Evolutionary conservation across 257 asterid species (phyloP).

Genomic region (Ilex aquifolium): DNA sequence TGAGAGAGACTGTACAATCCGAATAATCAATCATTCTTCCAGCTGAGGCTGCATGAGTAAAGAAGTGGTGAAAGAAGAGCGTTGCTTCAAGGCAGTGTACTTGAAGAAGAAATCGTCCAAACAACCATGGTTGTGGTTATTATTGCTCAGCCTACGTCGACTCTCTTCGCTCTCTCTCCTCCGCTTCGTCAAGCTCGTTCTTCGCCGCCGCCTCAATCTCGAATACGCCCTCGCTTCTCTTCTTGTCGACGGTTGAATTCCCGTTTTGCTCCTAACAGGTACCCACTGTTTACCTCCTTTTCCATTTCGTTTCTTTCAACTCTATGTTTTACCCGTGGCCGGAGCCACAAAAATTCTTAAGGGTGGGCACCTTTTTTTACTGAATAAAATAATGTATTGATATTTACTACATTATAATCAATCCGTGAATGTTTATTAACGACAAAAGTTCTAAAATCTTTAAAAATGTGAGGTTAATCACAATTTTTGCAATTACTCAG

Average conservation of each 20-base stretch:
- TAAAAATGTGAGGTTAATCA: too few species aligned
- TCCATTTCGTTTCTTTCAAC: neutral
- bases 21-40: neutral
- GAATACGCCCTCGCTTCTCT: conserved; percentile 33
- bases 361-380: too few species aligned
- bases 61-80: neutral
- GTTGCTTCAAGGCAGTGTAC: conserved; percentile 34
- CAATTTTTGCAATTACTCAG: too few species aligned
- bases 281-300: conserved; percentile 4
- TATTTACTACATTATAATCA: too few species aligned
- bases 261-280: conserved; percentile 35
- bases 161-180: conserved; percentile 6
- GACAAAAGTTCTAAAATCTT: too few species aligned
- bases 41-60: neutral
- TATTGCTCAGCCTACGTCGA: conserved; percentile 29
- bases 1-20: neutral
- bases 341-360: too few species aligned
- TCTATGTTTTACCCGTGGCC: neutral
- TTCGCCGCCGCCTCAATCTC: conserved; percentile 36
- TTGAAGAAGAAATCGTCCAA: conserved; percentile 8
- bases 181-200: conserved; percentile 20
- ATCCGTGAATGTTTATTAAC: too few species aligned
- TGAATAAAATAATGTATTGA: too few species aligned
- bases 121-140: conserved; percentile 33
- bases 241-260: conserved; percentile 51